Conservation (phyloP, 192 early-diverging fungal genomes). For the Helicostylum pulchrum region DNA sequence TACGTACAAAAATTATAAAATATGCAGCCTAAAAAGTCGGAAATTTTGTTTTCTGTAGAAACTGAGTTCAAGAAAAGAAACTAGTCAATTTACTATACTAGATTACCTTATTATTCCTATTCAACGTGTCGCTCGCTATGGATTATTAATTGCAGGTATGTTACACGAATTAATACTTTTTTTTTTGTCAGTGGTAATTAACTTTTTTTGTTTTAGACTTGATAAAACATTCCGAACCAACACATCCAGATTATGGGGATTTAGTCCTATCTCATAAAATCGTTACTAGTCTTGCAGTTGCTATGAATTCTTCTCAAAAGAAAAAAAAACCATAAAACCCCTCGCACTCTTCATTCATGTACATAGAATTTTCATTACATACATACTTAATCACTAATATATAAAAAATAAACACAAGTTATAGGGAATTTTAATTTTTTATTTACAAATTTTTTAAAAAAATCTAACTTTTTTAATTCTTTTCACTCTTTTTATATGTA, state of each 20-base stretch:
- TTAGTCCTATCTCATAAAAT: slow-evolving; percentile 29
- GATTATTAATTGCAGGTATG: slow-evolving; percentile 55
- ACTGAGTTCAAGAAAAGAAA: slow-evolving; percentile 42
- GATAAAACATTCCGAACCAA: slow-evolving; percentile 25
- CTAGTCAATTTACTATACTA: slow-evolving; percentile 55
- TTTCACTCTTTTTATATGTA: not conserved
- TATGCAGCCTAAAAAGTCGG: not conserved
- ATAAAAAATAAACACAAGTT: too few relatives aligned
- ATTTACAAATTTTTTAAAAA: too few relatives aligned
- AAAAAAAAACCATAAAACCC: not conserved
- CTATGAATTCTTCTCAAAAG: slow-evolving; percentile 30
- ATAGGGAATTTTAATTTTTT: too few relatives aligned
- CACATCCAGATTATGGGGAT: slow-evolving; percentile 25
- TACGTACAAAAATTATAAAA: too few relatives aligned
- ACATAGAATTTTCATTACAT: too few relatives aligned
- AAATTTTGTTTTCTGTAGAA: slow-evolving; percentile 1
- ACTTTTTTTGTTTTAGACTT: slow-evolving; percentile 23
- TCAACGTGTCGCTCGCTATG: slow-evolving; percentile 73
- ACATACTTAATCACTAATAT: too few relatives aligned
- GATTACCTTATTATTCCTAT: slow-evolving; percentile 77
- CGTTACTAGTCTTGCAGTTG: slow-evolving; percentile 19
- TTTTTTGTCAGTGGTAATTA: too few relatives aligned
- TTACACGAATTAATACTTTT: too few relatives aligned
- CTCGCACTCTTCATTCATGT: too few relatives aligned
- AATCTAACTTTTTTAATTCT: too few relatives aligned